Percentiles rank a stretch among this genome's conserved stretches.
Evolutionary conservation across 768 basidiomycete genomes (phyloP).

Genomic region (button mushroom (Agaricus bisporus)): DNA sequence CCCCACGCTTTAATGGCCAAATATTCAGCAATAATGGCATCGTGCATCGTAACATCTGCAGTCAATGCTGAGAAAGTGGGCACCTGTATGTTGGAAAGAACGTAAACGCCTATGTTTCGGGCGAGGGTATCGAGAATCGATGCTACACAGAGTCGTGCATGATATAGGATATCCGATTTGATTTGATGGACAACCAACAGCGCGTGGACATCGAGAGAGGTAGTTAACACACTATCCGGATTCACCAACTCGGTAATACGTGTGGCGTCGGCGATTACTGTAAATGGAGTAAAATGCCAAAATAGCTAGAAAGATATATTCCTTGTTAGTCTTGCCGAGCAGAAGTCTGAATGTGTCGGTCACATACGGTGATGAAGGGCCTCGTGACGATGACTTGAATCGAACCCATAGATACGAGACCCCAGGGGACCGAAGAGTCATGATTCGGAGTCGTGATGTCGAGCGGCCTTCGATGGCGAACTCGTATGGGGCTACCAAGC

Average conservation of each 20-base stretch:
- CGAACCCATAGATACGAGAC: slow-evolving; percentile 31
- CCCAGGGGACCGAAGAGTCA: slow-evolving; percentile 35
- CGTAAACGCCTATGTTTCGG: slow-evolving; percentile 46
- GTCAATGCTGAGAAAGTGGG: slow-evolving; percentile 42
- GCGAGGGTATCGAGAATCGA: slow-evolving; percentile 34
- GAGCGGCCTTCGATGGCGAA: slow-evolving; percentile 18
- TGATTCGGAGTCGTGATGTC: slow-evolving; percentile 5
- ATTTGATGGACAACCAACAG: slow-evolving; percentile 34
- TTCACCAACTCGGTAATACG: slow-evolving; percentile 54
- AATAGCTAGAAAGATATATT: background rate
- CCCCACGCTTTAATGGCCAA: too few species aligned
- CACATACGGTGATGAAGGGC: slow-evolving; percentile 20
- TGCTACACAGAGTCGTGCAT: slow-evolving; percentile 28
- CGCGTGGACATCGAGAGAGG: slow-evolving; percentile 31
- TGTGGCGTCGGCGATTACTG: slow-evolving; percentile 41
- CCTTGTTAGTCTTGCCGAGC: background rate
- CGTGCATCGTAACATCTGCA: slow-evolving; percentile 27
- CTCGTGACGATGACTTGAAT: slow-evolving; percentile 16
- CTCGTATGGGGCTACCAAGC: slow-evolving; percentile 42
- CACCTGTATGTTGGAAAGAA: slow-evolving; percentile 36
- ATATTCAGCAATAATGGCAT: slow-evolving; percentile 10
- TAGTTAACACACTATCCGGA: slow-evolving; percentile 41
- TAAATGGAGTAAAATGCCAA: slow-evolving; percentile 26
- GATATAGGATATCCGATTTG: slow-evolving; percentile 44
- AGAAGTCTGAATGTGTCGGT: background rate